A percentile compares a stretch with the other conserved stretches of the same genome.
Conservation (phyloP, 2,329 filamentous ascomycete genomes). For the Penicillium sp. region DNA sequence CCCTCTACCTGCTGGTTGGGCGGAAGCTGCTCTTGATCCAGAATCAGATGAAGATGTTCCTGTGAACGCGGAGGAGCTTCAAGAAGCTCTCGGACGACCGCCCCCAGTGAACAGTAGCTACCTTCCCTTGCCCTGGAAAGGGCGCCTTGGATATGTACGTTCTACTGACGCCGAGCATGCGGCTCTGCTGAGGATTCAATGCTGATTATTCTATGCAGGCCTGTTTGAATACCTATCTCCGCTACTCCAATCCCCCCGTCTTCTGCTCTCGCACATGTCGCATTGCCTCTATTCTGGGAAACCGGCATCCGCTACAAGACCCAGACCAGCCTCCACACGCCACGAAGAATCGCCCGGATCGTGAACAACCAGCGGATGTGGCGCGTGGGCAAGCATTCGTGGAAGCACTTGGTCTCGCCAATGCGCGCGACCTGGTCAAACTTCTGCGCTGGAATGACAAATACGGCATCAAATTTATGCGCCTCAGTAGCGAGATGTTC, state of each 20-base stretch:
- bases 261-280: constrained; percentile 92
- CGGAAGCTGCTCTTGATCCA: constrained; percentile 50
- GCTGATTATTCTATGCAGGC: constrained; percentile 59
- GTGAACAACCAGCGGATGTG: constrained; percentile 68
- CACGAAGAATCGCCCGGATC: constrained; percentile 86
- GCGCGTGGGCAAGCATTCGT: constrained; percentile 74
- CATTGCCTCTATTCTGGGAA: constrained; percentile 87
- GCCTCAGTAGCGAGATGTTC: constrained; percentile 94
- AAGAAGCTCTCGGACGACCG: constrained; percentile 65
- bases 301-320: constrained; percentile 80
- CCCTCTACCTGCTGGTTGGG: constrained; percentile 23
- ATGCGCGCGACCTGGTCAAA: constrained; percentile 81
- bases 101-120: constrained; percentile 83
- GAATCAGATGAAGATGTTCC: constrained; percentile 61
- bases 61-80: constrained; percentile 62
- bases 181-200: neutral
- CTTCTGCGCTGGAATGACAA: constrained; percentile 91
- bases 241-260: constrained; percentile 78
- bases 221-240: constrained; percentile 90
- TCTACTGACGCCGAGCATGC: no score
- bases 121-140: constrained; percentile 88
- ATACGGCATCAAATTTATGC: constrained; percentile 90
- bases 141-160: constrained; percentile 83
- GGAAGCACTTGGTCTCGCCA: constrained; percentile 77
- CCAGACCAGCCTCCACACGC: constrained; percentile 77